A percentile compares a stretch with the other conserved stretches of the same genome.
Evolutionary conservation across 1,139 yeast genomes (phyloP).

Genomic region (Spathaspora sp.): DNA sequence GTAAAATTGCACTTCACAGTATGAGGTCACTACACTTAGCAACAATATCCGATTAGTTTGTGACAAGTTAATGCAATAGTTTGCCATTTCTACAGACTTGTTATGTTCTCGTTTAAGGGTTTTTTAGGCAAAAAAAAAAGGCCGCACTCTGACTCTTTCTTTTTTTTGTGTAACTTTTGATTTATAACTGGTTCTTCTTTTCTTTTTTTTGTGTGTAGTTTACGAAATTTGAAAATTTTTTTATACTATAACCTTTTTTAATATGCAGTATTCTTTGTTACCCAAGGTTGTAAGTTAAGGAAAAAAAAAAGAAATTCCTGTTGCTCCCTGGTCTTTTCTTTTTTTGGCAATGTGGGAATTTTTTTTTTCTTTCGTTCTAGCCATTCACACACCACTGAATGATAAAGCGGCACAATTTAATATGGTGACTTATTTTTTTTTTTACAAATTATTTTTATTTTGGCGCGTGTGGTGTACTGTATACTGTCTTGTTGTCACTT

Average conservation of each 20-base stretch:
- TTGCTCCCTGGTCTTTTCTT: constrained; percentile 1
- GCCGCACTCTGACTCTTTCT: background rate
- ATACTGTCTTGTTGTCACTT: background rate
- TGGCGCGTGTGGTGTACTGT: background rate
- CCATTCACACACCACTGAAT: background rate
- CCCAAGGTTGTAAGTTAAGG: background rate
- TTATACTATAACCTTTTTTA: too few relatives aligned
- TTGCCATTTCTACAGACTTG: too few relatives aligned
- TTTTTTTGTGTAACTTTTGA: background rate
- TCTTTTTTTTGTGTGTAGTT: background rate
- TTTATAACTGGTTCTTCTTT: background rate
- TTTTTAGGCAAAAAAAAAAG: too few relatives aligned
- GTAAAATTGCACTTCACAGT: background rate
- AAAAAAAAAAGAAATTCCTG: background rate
- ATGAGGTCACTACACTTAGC: too few relatives aligned
- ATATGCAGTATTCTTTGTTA: background rate
- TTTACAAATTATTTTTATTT: too few relatives aligned
- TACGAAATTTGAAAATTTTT: constrained; percentile 1
- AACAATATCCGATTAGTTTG: too few relatives aligned
- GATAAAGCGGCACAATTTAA: background rate
- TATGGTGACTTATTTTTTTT: background rate
- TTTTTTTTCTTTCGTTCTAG: constrained; percentile 1
- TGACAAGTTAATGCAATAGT: too few relatives aligned
- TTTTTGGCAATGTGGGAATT: background rate
- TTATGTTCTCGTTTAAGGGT: too few relatives aligned